These are phyloP conservation scores for Brassica cretica DNA, from an alignment of 345 rosid species.

Conservation along the genomic window DNA sequence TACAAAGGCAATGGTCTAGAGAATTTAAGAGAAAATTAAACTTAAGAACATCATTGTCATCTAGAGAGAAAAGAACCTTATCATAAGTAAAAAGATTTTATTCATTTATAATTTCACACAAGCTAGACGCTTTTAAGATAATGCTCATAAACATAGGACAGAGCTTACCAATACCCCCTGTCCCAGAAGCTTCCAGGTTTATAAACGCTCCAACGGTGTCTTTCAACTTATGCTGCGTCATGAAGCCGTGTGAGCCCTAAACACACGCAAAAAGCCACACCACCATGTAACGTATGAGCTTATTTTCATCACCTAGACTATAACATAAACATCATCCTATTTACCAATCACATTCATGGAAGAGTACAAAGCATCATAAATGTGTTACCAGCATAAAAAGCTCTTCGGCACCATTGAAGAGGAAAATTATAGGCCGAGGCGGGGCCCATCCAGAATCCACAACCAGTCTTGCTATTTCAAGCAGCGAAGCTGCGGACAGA, in stretches of 20 bases:
- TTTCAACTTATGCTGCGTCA: conserved; percentile 80
- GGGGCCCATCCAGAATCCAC: conserved; percentile 88
- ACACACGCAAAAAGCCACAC: conserved; percentile 38
- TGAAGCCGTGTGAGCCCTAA: conserved; percentile 96
- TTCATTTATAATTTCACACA: not conserved
- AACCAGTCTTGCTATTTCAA: conserved; percentile 82
- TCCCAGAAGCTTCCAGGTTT: conserved; percentile 96
- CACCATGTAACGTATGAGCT: conserved; percentile 1
- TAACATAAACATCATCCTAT: conserved; percentile 9
- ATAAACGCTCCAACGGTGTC: conserved; percentile 85
- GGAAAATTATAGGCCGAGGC: conserved; percentile 80
- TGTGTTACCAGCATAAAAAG: conserved; percentile 76
- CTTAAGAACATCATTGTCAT: conserved; percentile 9
- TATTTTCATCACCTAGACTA: conserved; percentile 17
- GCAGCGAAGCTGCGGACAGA: conserved; percentile 70
- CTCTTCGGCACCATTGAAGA: conserved; percentile 96
- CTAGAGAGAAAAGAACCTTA: not conserved
- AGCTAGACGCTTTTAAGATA: not conserved
- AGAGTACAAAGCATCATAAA: conserved; percentile 9
- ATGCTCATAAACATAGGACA: not conserved
- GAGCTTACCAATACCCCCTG: conserved; percentile 84
- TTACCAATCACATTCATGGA: conserved; percentile 1
- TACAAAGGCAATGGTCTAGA: conserved; percentile 14
- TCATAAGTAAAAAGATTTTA: not conserved
- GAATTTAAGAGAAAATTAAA: not conserved